Evolutionary conservation across 2,329 filamentous ascomycete genomes (phyloP).

Genomic region (Chaetothyriales sp.): DNA sequence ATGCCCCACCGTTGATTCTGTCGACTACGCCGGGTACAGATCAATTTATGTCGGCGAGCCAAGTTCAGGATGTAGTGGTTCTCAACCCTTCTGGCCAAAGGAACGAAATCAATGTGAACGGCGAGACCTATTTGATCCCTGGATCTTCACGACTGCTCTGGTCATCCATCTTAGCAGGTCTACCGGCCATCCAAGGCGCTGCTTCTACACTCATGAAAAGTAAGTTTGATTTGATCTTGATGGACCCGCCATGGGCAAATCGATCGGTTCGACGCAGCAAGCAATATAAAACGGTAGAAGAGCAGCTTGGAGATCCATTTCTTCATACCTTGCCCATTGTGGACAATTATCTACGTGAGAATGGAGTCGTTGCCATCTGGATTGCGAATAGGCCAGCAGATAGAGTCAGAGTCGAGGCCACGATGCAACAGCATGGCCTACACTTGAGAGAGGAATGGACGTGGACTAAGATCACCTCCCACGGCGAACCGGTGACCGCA

Average conservation of each 20-base stretch:
- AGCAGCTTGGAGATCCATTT: slow-evolving; percentile 17
- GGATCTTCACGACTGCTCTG: slow-evolving; percentile 36
- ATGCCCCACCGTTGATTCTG: neutral
- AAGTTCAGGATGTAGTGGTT: slow-evolving; percentile 11
- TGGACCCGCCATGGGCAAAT: slow-evolving; percentile 54
- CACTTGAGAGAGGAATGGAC: slow-evolving; percentile 47
- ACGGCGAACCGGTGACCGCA: slow-evolving; percentile 39
- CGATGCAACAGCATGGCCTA: slow-evolving; percentile 38
- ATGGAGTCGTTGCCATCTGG: slow-evolving; percentile 43
- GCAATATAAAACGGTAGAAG: slow-evolving; percentile 31
- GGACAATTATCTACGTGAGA: slow-evolving; percentile 27
- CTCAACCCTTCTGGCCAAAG: neutral
- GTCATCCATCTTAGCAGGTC: slow-evolving; percentile 23
- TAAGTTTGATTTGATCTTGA: slow-evolving; percentile 43
- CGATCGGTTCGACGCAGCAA: slow-evolving; percentile 41
- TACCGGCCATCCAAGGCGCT: slow-evolving; percentile 21
- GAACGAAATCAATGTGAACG: slow-evolving; percentile 9
- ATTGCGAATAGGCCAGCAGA: slow-evolving; percentile 41
- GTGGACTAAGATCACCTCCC: slow-evolving; percentile 46
- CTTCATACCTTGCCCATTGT: slow-evolving; percentile 32
- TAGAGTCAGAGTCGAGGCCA: slow-evolving; percentile 32
- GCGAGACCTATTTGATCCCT: slow-evolving; percentile 33
- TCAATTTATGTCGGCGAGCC: slow-evolving; percentile 8
- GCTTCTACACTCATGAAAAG: slow-evolving; percentile 4
- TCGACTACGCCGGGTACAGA: neutral